A percentile compares a stretch with the other conserved stretches of the same genome.
Evolutionary conservation across 2,329 filamentous ascomycete species (phyloP).

Genomic region (Ceratocystis cacaofunesta): DNA sequence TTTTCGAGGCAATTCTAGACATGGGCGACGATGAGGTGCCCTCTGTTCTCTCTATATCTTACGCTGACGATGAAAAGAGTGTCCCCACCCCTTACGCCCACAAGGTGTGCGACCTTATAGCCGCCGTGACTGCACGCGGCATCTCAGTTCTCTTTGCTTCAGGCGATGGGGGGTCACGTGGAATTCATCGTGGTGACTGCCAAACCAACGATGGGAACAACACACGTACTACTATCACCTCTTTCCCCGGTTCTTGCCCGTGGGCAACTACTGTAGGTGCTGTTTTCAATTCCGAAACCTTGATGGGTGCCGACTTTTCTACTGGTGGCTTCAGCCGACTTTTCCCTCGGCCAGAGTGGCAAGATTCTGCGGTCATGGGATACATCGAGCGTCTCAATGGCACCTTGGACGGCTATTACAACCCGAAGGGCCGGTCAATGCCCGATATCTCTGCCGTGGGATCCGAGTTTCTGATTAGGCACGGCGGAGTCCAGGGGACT

Average conservation of each 20-base stretch:
- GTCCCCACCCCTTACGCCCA: conserved; percentile 38
- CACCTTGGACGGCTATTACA: conserved; percentile 32
- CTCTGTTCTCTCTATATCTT: conserved; percentile 42
- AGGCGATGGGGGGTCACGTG: conserved; percentile 36
- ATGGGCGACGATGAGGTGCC: conserved; percentile 33
- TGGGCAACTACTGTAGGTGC: conserved; percentile 54
- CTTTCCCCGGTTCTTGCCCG: conserved; percentile 52
- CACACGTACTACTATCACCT: conserved; percentile 40
- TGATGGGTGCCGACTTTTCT: conserved; percentile 32
- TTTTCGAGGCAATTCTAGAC: conserved; percentile 35
- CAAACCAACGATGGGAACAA: conserved; percentile 43
- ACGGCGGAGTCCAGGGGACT: conserved; percentile 21
- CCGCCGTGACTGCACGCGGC: conserved; percentile 38
- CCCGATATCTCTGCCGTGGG: conserved; percentile 42
- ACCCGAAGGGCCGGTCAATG: conserved; percentile 32
- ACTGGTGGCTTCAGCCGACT: conserved; percentile 39
- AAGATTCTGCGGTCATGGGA: conserved; percentile 26
- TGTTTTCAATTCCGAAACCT: conserved; percentile 29
- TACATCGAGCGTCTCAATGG: conserved; percentile 30
- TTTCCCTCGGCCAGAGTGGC: conserved; percentile 33
- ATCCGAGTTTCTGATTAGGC: conserved; percentile 35
- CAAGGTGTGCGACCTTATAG: conserved; percentile 38
- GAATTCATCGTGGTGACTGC: conserved; percentile 36
- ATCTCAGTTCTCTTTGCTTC: conserved; percentile 36
- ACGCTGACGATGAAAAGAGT: conserved; percentile 42